Evolutionary conservation across 108 stramenopile species (phyloP).

Genomic region (Cyclotella choctawhatcheeana): DNA sequence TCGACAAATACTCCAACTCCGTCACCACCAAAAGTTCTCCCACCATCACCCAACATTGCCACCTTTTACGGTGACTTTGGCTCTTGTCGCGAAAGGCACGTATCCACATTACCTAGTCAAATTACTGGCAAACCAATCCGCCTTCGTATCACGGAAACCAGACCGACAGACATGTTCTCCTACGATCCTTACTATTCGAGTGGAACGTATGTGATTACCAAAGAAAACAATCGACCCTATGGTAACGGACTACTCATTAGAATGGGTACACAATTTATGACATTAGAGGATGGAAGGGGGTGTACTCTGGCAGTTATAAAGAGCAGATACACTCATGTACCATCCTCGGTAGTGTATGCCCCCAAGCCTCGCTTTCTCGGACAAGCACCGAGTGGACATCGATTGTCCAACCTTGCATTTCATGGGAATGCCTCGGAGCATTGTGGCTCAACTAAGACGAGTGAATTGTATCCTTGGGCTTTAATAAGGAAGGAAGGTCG

Average conservation of each 20-base stretch:
- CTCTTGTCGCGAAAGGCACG: conserved; percentile 26
- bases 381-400: conserved; percentile 37
- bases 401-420: conserved; percentile 1
- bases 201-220: conserved; percentile 27
- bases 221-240: conserved; percentile 16
- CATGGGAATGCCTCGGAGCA: conserved; percentile 1
- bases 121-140: conserved; percentile 23
- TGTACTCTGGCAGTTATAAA: conserved; percentile 34
- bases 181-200: conserved; percentile 47
- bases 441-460: neutral
- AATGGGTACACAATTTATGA: conserved; percentile 40
- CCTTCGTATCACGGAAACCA: conserved; percentile 28
- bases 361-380: conserved; percentile 27
- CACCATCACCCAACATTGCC: conserved; percentile 23
- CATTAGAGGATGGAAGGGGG: conserved; percentile 36
- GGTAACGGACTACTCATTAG: conserved; percentile 36
- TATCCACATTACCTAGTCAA: conserved; percentile 32
- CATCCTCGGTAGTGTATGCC: conserved; percentile 35
- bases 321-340: conserved; percentile 35
- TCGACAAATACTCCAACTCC: neutral
- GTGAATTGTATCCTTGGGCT: conserved; percentile 51
- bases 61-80: conserved; percentile 29
- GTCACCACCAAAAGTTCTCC: neutral
- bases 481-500: conserved; percentile 48
- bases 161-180: conserved; percentile 28